Evolutionary conservation across 352 stramenopile genomes (phyloP), one percentile per base, ranked within the genome.

Genomic region (Phytophthora podocarpi): DNA sequence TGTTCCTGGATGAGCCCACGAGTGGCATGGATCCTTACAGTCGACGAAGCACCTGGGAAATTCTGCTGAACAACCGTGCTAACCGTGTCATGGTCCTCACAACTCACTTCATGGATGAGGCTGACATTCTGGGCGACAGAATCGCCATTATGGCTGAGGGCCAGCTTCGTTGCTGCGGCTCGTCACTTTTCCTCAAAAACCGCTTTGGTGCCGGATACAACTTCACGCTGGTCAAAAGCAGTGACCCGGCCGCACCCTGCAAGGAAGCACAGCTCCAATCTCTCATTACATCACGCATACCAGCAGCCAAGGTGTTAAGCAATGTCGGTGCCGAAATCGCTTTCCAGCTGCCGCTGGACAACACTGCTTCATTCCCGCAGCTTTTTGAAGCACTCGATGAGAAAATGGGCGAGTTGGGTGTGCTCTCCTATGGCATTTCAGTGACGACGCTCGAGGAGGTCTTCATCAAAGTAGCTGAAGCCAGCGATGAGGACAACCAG

Each of bases 11-110:
- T 42, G 91, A 98, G 57, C 95, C 95, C 1, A 98, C 95, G n/a
- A 89, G 64, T 24, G 96, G 96, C 4, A 98, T 99, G 93, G 97
- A 99, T 63, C 95, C 96, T n/a, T 98, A 98, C 64, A 93, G 76
- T 55, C 80, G 96, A 45, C 80, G 96, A 31, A 98, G 98, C 46
- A 84, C 98, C n/a, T n/a, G n/a, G n/a, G n/a, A n/a, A n/a, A n/a
- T n/a, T n/a, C 57, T 90, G 45, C 42, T 87, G 35, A 84, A 85
- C 67, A 80, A 76, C 31, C 66, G 79, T 11, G 65, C 82, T 45
- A 71, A 81, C 40, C 72, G 79, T 27, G 65, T 93, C 28, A 95
- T 97, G 56, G 69, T 98, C 20, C 50, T 98, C 9, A 98, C 90
- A 12, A 98, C 93, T 16, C 96, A 99, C 58, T 98, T 98, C 54